Base-by-base conservation (phyloP, 148 eudicot genomes). In the Fagopyrum esculentum region DNA sequence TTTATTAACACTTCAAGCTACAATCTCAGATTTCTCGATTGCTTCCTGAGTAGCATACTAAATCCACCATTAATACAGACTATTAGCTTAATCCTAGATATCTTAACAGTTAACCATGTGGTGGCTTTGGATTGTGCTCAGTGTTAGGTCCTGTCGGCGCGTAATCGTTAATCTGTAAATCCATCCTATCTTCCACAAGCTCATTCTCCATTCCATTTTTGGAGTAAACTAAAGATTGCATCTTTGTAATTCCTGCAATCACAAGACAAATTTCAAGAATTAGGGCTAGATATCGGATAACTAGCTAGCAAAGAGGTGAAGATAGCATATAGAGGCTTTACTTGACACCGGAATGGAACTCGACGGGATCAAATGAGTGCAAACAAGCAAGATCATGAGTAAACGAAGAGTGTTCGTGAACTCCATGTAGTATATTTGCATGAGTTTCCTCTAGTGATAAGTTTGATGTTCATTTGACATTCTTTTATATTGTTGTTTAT, bases 91-190 rank as follows among this genome's bases (percentile, higher is more conserved):
- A 49, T 9, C 13, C 10, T 29, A 57, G 64, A 10, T 57, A 57
- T 17, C 22, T 55, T 55, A 56, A 56, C 60, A 60, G 40, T 35
- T 60, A 60, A 10, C 10, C 66, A 60, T 63, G 44, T 4, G 86
- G 88, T 72, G 83, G 86, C 73, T 48, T 79, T 44, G 90, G 90
- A 48, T 85, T 85, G 73, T 87, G 90, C 45, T 68, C 68, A 40
- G 82, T 83, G 75, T 87, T 87, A 19, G 90, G 80, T 68, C 83
- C 80, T 0, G 90, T 76, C 10, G 82, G 78, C 45, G 81, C 80
- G 78, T 87, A 87, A 64, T 87, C 90, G 22, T 85, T 83, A 35
- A 59, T 78, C 77, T 85, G 84, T 19, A 85, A 55, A 57, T 80
- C 84, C 83, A 69, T 71, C 64, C 82, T 75, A 3, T 77, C 80